These are phyloP conservation scores for Exsudoporus floridanus DNA, from an alignment of 1,284 basidiomycete genomes.

Conservation along the genomic window DNA sequence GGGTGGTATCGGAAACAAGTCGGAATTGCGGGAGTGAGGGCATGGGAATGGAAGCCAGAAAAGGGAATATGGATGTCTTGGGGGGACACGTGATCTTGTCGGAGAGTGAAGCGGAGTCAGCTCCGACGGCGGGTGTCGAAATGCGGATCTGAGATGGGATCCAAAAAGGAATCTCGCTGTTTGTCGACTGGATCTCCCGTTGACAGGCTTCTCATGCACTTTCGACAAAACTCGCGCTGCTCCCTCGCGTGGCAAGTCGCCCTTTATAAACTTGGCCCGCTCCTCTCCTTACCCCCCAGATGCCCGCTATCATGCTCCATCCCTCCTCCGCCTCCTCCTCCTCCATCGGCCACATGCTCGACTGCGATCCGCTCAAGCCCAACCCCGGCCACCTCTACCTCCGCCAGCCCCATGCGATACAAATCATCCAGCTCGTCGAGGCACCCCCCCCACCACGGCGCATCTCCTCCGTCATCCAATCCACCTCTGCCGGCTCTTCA, in stretches of 20 bases:
- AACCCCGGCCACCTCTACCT: constrained; percentile 46
- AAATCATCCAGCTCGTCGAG: constrained; percentile 75
- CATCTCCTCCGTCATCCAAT: constrained; percentile 44
- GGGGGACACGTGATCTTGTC: constrained; percentile 22
- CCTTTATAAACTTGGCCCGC: constrained; percentile 22
- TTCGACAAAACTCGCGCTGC: constrained; percentile 18
- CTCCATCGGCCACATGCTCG: constrained; percentile 28
- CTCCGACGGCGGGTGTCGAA: too few relatives aligned
- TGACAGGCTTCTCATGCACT: constrained; percentile 5
- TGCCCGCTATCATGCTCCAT: constrained; percentile 30
- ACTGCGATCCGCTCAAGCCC: constrained; percentile 37
- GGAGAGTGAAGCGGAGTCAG: not conserved
- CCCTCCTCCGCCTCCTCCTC: constrained; percentile 33
- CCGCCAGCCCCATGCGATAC: constrained; percentile 52
- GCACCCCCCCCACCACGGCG: constrained; percentile 52
- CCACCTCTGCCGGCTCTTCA: constrained; percentile 38
- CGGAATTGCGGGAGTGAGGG: constrained; percentile 11
- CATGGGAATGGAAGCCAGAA: constrained; percentile 24
- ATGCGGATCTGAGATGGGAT: constrained; percentile 32
- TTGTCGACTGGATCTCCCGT: constrained; percentile 26
- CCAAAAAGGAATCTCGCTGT: constrained; percentile 18
- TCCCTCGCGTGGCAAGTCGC: constrained; percentile 32
- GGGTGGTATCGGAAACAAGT: constrained; percentile 1
- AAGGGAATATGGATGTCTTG: constrained; percentile 24
- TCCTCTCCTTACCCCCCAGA: not conserved